Evolutionary conservation across 305 asterid genomes (phyloP), one percentile per base, ranked within the genome.

Genomic region (Fraxinus sp.): DNA sequence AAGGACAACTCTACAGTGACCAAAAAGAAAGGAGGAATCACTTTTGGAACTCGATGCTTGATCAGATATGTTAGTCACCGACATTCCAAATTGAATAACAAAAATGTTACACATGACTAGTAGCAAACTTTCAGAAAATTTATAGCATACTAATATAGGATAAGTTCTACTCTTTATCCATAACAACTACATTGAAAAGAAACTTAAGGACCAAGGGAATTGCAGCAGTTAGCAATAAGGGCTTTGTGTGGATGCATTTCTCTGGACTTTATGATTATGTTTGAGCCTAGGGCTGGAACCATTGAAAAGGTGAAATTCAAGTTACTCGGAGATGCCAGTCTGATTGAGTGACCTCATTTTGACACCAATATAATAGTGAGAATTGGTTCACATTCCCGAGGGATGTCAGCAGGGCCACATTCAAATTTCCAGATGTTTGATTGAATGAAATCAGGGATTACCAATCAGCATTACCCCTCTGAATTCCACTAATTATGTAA

Each of bases 191-290:
- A 64, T 66, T 66, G 35, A 70, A 71, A 14, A 80, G 16, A 55
- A 73, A 33, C 8, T 37, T 13, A 37, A 13, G 22, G 20, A 18
- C 33, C 28, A 22, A 36, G 64, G 43, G 30, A 73, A 37, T 20
- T 81, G 75, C 80, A 81, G 80, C 35, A 80, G 79, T 35, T 71
- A 71, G 62, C 30, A 75, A 39, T 18, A 71, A 82, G 72, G 52
- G 55, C 81, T 49, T 46, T 33, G 55, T 77, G 22, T 66, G 49
- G 26, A 41, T 33, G 52, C 41, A 20, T 20, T 78, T 26, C 20
- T 20, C 43, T 11, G 62, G 59, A 24, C 36, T 43, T 35, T 39
- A 37, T 5, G 73, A 68, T 35, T 39, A 82, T 37, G 75, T 64
- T 37, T 43, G 49, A 16, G 39, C 43, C 77, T 71, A 33, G 26